Evolutionary conservation across 768 basidiomycete genomes (phyloP).

Genomic region (Pleurotus salmoneostramineus): DNA sequence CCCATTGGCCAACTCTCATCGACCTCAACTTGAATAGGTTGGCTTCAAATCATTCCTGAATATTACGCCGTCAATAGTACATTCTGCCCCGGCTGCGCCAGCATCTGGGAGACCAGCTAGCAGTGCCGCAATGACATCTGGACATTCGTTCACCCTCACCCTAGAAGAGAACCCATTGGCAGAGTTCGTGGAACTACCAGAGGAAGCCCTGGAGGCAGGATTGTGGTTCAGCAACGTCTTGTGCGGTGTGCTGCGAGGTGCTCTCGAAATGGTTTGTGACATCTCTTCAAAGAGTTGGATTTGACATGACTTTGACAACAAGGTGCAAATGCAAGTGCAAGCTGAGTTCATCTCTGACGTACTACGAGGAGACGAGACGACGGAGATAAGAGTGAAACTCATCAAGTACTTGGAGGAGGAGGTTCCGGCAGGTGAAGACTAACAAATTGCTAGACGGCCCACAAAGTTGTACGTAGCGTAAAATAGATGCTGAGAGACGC

Average conservation of each 20-base stretch:
- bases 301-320: conserved; percentile 11
- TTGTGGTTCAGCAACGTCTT: conserved; percentile 97
- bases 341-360: conserved; percentile 87
- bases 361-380: conserved; percentile 88
- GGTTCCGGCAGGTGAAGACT: conserved; percentile 90
- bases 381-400: conserved; percentile 88
- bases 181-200: conserved; percentile 96
- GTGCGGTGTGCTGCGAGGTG: conserved; percentile 89
- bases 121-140: conserved; percentile 26
- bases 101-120: conserved; percentile 37
- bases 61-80: conserved; percentile 79
- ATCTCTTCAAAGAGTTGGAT: background rate
- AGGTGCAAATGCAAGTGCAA: conserved; percentile 97
- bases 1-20: background rate
- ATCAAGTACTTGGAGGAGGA: conserved; percentile 95
- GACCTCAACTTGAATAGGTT: conserved; percentile 48
- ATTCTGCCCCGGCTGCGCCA: conserved; percentile 49
- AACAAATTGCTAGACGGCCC: conserved; percentile 10
- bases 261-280: conserved; percentile 87
- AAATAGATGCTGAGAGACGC: background rate
- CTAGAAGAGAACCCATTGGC: conserved; percentile 95
- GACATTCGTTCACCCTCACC: conserved; percentile 74
- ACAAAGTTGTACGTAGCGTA: background rate
- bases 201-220: conserved; percentile 88
- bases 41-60: conserved; percentile 98